Conservation (phyloP, 164 flowering plant species). For the Cinnamomum chago region DNA sequence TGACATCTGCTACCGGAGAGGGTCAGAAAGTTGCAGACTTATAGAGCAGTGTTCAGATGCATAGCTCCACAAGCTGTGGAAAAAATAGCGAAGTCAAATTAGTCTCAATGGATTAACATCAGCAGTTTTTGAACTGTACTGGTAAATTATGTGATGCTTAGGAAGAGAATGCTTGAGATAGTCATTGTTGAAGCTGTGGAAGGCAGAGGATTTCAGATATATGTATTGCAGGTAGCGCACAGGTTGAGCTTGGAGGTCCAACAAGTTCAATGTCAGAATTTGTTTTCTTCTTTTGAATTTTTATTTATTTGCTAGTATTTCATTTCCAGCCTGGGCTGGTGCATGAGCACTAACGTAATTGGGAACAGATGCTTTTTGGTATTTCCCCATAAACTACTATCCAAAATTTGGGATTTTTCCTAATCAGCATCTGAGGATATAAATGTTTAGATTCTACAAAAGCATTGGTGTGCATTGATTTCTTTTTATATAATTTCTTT, state of each 20-base stretch:
- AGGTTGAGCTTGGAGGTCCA: not conserved
- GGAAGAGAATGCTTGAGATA: not conserved
- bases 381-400: not conserved
- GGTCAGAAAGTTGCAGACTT: constrained; percentile 94
- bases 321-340: not conserved
- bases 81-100: not conserved
- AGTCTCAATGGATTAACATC: not conserved
- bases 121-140: not conserved
- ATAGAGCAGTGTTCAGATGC: constrained; percentile 60
- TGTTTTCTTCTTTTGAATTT: not conserved
- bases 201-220: not conserved
- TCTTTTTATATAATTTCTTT: not conserved
- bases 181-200: not conserved
- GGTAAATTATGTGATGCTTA: not conserved
- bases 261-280: not conserved
- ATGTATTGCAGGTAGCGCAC: not conserved
- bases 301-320: no score
- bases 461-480: not conserved
- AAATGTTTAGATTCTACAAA: not conserved
- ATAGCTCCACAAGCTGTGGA: constrained; percentile 17
- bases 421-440: not conserved
- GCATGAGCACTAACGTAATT: not conserved
- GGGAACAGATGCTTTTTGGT: not conserved
- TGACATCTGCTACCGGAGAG: constrained; percentile 81
- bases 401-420: not conserved